Evolutionary conservation across 371 early-diverging fungal species (phyloP).

Genomic region (Pancytospora philotis): DNA sequence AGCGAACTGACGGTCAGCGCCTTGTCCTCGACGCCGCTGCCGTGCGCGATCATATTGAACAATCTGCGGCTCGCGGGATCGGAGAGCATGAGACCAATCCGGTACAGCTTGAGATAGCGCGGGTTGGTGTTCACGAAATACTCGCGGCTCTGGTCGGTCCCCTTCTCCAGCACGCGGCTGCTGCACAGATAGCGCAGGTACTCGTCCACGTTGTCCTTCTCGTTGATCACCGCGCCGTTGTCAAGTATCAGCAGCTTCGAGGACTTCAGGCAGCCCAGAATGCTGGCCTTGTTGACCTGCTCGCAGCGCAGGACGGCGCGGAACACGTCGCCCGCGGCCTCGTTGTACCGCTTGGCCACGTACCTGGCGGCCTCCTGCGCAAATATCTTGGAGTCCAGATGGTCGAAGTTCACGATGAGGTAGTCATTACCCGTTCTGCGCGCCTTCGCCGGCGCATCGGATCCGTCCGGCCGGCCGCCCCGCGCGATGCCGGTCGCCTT

Average conservation of each 20-base stretch:
- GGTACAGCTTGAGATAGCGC: slow-evolving; percentile 8
- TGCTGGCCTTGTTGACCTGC: background rate
- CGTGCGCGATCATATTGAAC: slow-evolving; percentile 23
- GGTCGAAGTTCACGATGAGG: slow-evolving; percentile 30
- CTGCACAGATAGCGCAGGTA: slow-evolving; percentile 38
- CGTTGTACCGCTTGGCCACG: slow-evolving; percentile 16
- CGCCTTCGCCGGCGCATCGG: background rate
- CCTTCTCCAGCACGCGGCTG: slow-evolving; percentile 18
- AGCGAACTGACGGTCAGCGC: slow-evolving; percentile 37
- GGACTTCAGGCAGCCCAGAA: slow-evolving; percentile 23
- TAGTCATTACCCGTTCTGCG: slow-evolving; percentile 6
- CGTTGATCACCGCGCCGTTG: slow-evolving; percentile 17
- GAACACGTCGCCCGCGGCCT: slow-evolving; percentile 24
- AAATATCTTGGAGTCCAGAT: slow-evolving; percentile 17
- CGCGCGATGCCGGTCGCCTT: background rate
- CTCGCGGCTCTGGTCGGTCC: slow-evolving; percentile 1
- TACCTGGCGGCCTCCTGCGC: background rate
- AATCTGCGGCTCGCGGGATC: slow-evolving; percentile 17
- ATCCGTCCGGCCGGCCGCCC: background rate
- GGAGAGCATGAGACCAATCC: slow-evolving; percentile 16
- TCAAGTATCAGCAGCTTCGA: slow-evolving; percentile 18
- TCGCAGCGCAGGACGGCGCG: slow-evolving; percentile 19
- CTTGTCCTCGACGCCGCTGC: slow-evolving; percentile 16
- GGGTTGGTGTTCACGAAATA: slow-evolving; percentile 6
- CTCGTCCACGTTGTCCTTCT: slow-evolving; percentile 28